A percentile compares a stretch with the other conserved stretches of the same genome.
These are phyloP conservation scores for Cupressus sempervirens DNA, from an alignment of 75 land plant genomes.

Conservation along the genomic window DNA sequence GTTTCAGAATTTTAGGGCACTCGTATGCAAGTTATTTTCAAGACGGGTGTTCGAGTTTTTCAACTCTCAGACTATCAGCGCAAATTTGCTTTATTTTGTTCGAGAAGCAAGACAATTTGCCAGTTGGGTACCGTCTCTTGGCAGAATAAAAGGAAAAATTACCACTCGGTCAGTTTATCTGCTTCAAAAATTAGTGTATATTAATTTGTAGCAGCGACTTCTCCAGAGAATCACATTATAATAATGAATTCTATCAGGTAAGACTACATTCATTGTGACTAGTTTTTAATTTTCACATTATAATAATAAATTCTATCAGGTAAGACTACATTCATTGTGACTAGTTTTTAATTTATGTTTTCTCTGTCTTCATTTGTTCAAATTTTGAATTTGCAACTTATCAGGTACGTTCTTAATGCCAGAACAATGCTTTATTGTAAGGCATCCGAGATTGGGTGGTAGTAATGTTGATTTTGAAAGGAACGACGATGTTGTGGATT, in stretches of 20 bases:
- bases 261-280: not conserved
- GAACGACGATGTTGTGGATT: not conserved
- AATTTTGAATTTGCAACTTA: too few relatives aligned
- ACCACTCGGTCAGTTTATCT: not conserved
- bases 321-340: not conserved
- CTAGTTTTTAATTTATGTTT: not conserved
- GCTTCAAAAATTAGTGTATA: not conserved
- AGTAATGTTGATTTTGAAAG: not conserved
- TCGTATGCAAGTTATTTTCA: too few relatives aligned
- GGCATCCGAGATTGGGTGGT: not conserved
- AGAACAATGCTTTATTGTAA: too few relatives aligned
- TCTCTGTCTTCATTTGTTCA: not conserved
- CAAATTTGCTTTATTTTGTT: too few relatives aligned
- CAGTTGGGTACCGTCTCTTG: too few relatives aligned
- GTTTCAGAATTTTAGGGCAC: too few relatives aligned
- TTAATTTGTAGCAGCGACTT: not conserved
- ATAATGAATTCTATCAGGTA: not conserved
- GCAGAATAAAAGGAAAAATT: not conserved
- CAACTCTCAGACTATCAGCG: too few relatives aligned
- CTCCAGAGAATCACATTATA: not conserved
- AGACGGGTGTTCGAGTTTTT: too few relatives aligned
- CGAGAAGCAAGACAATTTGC: too few relatives aligned
- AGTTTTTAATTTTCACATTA: too few relatives aligned
- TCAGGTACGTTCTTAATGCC: not conserved
- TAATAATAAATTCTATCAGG: not conserved